A percentile compares a stretch with the other conserved stretches of the same genome.
These are phyloP conservation scores for Nadsonia fulvescens DNA, from an alignment of 805 yeast genomes.

Conservation along the genomic window DNA sequence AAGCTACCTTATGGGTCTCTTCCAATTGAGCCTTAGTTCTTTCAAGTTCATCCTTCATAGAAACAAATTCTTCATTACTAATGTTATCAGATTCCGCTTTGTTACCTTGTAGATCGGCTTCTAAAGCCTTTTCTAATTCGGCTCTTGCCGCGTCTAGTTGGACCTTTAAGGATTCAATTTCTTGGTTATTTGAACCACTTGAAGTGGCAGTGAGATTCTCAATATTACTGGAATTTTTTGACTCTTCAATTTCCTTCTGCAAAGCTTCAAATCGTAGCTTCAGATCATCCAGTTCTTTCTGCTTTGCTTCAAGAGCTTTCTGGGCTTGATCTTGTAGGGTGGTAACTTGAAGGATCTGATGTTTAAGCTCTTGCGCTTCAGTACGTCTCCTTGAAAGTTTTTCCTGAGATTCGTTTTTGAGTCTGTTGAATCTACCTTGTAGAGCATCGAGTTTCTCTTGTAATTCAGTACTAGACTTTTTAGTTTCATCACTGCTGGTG, in stretches of 20 bases:
- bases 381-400: slow-evolving; percentile 12
- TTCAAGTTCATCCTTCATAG: slow-evolving; percentile 6
- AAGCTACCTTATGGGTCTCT: slow-evolving; percentile 13
- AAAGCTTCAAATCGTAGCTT: slow-evolving; percentile 5
- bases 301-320: neutral
- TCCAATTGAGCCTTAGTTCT: slow-evolving; percentile 8
- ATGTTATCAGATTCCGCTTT: too few relatives aligned
- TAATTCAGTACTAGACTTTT: neutral
- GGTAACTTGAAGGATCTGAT: slow-evolving; percentile 6
- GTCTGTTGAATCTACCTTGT: slow-evolving; percentile 7
- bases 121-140: too few relatives aligned
- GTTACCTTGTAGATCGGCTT: too few relatives aligned
- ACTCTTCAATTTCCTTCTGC: slow-evolving; percentile 4
- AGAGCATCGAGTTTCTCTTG: slow-evolving; percentile 6
- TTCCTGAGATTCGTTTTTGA: slow-evolving; percentile 13
- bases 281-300: slow-evolving; percentile 1
- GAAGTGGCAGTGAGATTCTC: too few relatives aligned
- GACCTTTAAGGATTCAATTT: too few relatives aligned
- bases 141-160: too few relatives aligned
- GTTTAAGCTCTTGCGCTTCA: slow-evolving; percentile 7
- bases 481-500: neutral
- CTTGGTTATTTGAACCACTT: too few relatives aligned
- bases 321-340: slow-evolving; percentile 1
- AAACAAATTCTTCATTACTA: too few relatives aligned
- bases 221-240: neutral